These are phyloP conservation scores for Ilyonectria robusta DNA, from an alignment of 2,329 filamentous ascomycete species.

Conservation along the genomic window DNA sequence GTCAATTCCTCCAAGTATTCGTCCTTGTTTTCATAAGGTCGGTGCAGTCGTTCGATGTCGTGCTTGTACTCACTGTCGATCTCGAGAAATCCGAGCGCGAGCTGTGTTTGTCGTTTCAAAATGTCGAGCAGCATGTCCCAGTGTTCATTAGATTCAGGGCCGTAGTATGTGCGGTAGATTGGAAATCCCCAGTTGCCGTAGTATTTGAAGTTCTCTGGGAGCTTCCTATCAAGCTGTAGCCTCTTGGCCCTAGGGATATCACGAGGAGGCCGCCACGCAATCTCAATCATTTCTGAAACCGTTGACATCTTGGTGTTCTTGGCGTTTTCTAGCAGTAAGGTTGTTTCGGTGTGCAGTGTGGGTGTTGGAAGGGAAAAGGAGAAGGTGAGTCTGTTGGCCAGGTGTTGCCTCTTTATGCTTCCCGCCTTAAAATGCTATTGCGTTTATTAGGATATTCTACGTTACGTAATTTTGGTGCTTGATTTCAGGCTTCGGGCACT, in stretches of 20 bases:
- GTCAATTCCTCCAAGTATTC: background rate
- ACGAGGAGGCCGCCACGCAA: background rate
- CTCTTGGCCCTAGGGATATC: background rate
- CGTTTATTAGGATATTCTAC: no score
- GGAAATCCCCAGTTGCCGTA: constrained; percentile 28
- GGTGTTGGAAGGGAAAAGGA: no score
- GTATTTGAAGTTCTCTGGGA: constrained; percentile 26
- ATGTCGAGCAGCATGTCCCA: constrained; percentile 21
- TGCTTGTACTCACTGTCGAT: no score
- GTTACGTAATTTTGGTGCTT: no score
- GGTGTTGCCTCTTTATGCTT: no score
- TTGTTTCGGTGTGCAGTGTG: no score
- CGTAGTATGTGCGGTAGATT: constrained; percentile 30
- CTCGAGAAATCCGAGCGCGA: constrained; percentile 3
- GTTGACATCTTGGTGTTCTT: background rate
- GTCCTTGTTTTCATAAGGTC: no score
- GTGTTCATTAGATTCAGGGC: constrained; percentile 9
- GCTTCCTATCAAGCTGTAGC: background rate
- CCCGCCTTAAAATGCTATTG: no score
- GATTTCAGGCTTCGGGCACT: no score
- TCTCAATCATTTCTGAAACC: background rate
- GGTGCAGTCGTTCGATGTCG: no score
- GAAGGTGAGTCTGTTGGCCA: no score
- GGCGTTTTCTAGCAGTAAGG: no score
- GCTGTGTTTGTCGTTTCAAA: constrained; percentile 13